Conservation (phyloP, 306 rosid species). For the Ammopiptanthus mongolicus region DNA sequence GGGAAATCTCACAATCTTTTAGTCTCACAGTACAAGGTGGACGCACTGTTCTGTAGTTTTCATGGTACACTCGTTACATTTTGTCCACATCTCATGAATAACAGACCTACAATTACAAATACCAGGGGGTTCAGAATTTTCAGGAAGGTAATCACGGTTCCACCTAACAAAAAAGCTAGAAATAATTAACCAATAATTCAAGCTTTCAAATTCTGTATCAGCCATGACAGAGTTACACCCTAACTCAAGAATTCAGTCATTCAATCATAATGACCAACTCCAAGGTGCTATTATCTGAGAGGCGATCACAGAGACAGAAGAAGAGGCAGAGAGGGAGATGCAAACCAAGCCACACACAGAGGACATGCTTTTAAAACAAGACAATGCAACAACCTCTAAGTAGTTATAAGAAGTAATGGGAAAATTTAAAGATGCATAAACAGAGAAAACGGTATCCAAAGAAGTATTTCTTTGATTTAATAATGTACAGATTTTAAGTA, state of each 20-base stretch:
- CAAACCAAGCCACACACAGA: neutral
- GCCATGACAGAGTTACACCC: neutral
- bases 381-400: no score
- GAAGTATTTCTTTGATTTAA: no score
- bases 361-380: no score
- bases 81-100: no score
- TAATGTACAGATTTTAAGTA: no score
- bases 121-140: neutral
- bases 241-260: slow-evolving; percentile 42
- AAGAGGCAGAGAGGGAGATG: neutral
- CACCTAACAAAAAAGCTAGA: neutral
- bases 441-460: no score
- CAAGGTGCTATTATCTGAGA: slow-evolving; percentile 4
- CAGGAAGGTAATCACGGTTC: slow-evolving; percentile 33
- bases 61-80: no score
- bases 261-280: slow-evolving; percentile 41
- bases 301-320: neutral
- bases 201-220: slow-evolving; percentile 23
- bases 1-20: no score
- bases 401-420: no score
- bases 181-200: slow-evolving; percentile 50
- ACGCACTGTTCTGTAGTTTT: no score
- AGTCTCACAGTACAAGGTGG: no score
- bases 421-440: no score
- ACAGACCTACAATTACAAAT: neutral